These are phyloP conservation scores for Xylariales sp. DNA, from an alignment of 2,329 filamentous ascomycete genomes.

Conservation along the genomic window DNA sequence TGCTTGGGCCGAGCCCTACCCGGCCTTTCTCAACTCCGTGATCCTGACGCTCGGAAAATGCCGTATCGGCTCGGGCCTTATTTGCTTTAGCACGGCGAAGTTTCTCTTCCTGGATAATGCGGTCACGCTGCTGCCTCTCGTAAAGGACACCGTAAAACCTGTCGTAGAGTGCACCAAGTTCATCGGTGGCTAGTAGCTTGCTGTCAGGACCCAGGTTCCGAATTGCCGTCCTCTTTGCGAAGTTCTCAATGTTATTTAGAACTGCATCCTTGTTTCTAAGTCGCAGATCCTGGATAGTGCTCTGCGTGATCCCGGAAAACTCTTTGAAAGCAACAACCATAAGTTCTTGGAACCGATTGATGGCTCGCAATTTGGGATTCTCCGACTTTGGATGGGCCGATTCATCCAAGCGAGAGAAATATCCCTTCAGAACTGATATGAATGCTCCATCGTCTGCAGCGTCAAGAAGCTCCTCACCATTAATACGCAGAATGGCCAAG, in stretches of 20 bases:
- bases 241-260: slow-evolving; percentile 92
- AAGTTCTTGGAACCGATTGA: slow-evolving; percentile 94
- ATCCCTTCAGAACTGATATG: slow-evolving; percentile 91
- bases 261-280: slow-evolving; percentile 93
- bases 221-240: slow-evolving; percentile 94
- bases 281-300: slow-evolving; percentile 82
- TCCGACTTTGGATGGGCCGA: slow-evolving; percentile 94
- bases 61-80: slow-evolving; percentile 41
- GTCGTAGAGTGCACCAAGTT: slow-evolving; percentile 88
- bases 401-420: slow-evolving; percentile 90
- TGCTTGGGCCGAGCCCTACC: slow-evolving; percentile 83
- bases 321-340: slow-evolving; percentile 99
- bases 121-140: slow-evolving; percentile 80
- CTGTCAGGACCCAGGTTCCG: slow-evolving; percentile 93
- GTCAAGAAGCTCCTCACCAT: slow-evolving; percentile 92
- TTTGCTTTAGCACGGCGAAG: slow-evolving; percentile 61
- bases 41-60: slow-evolving; percentile 31
- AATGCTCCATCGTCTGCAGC: slow-evolving; percentile 93
- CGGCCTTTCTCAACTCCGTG: slow-evolving; percentile 73
- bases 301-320: slow-evolving; percentile 92
- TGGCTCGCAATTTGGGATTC: slow-evolving; percentile 87
- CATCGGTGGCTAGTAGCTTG: slow-evolving; percentile 80
- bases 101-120: slow-evolving; percentile 72
- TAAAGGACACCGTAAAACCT: slow-evolving; percentile 90
- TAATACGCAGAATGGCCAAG: slow-evolving; percentile 92